Percentiles rank a stretch among this genome's conserved stretches.
These are phyloP conservation scores for Pontederia crassipes DNA, from an alignment of 176 grass and related monocot genomes.

Conservation along the genomic window DNA sequence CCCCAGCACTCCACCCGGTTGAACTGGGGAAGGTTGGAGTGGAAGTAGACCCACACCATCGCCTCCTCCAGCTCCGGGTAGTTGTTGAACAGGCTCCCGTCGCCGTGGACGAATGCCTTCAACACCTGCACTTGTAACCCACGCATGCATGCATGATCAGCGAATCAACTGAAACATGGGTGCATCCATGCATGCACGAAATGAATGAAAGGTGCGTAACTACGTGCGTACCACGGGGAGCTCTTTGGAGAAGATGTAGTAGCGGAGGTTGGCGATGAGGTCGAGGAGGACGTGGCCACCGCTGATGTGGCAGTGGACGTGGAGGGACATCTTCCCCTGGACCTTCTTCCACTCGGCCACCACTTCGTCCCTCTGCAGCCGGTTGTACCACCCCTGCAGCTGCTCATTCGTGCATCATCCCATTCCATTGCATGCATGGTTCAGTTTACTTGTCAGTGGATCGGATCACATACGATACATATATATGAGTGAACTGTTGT, in stretches of 20 bases:
- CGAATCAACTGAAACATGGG: no score
- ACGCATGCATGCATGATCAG: no score
- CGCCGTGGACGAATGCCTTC: conserved; percentile 81
- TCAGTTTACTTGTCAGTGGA: no score
- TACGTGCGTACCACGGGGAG: conserved; percentile 56
- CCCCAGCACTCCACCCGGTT: conserved; percentile 92
- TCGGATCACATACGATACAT: no score
- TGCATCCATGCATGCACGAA: no score
- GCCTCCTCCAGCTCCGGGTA: conserved; percentile 80
- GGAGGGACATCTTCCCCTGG: conserved; percentile 63
- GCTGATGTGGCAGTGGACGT: conserved; percentile 97
- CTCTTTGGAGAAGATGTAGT: conserved; percentile 89
- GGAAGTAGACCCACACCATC: conserved; percentile 89
- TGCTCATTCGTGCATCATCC: neutral
- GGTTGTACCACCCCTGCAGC: conserved; percentile 91
- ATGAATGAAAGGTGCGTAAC: neutral
- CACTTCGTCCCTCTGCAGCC: conserved; percentile 82
- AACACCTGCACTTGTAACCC: conserved; percentile 37
- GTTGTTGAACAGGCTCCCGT: conserved; percentile 54
- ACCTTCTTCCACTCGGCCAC: conserved; percentile 93
- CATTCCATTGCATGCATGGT: no score
- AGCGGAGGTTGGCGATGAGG: conserved; percentile 73
- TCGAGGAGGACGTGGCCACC: conserved; percentile 81
- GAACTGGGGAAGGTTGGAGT: conserved; percentile 65
- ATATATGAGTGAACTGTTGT: no score